These are phyloP conservation scores for Phyllosticta capitalensis DNA, from an alignment of 2,329 filamentous ascomycete species.

Conservation along the genomic window DNA sequence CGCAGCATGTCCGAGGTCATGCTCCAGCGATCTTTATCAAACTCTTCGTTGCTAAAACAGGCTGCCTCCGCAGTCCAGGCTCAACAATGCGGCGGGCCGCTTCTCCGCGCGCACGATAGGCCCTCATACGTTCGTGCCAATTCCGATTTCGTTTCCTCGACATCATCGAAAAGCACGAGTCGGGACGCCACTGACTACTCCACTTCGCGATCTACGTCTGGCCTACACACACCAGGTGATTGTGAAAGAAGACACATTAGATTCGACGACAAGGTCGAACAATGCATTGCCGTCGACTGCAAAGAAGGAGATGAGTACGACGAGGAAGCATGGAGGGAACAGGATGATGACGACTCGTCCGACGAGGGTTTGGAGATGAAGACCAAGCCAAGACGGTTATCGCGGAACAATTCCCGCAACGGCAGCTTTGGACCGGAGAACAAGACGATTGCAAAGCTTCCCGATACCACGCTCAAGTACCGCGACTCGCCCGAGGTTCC, in stretches of 20 bases:
- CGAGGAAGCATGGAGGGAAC: conserved; percentile 31
- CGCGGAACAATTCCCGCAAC: conserved; percentile 45
- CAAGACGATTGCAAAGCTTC: conserved; percentile 80
- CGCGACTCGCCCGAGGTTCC: conserved; percentile 62
- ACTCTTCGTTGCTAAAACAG: conserved; percentile 81
- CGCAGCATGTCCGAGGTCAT: conserved; percentile 93
- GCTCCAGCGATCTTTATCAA: conserved; percentile 78
- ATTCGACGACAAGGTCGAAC: conserved; percentile 91
- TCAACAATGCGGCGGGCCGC: conserved; percentile 38
- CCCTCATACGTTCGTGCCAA: conserved; percentile 50
- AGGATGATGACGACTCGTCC: conserved; percentile 48
- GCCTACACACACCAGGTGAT: conserved; percentile 52
- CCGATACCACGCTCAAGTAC: conserved; percentile 80
- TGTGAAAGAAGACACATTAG: conserved; percentile 77
- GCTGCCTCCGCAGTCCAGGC: conserved; percentile 79
- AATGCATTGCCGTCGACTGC: conserved; percentile 86
- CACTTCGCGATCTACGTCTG: conserved; percentile 61
- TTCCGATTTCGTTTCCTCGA: conserved; percentile 61
- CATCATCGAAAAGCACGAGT: conserved; percentile 52
- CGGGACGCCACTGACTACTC: conserved; percentile 55
- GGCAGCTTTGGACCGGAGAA: conserved; percentile 48
- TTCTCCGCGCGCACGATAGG: conserved; percentile 29
- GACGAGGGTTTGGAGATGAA: conserved; percentile 77
- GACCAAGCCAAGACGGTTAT: conserved; percentile 53
- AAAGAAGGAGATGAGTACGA: conserved; percentile 72